Percentiles rank a stretch among this genome's conserved stretches.
phyloP scores from a whole-genome alignment of 1,284 basidiomycete species.

The Thecaphora frezii region DNA sequence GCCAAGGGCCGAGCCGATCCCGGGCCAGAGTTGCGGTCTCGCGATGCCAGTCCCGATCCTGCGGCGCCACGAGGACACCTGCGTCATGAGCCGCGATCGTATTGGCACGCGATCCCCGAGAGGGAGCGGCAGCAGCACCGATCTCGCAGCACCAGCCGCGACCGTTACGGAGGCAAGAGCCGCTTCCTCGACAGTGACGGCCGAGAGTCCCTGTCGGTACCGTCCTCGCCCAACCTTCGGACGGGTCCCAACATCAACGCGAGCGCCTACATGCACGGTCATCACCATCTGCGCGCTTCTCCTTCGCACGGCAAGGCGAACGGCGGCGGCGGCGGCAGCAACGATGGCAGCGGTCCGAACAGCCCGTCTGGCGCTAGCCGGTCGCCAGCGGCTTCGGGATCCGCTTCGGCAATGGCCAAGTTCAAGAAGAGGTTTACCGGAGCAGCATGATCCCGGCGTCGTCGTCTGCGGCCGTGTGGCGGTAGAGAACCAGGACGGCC shows the following conservation, averaged over 20 bases:
- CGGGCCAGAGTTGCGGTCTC: too few species aligned
- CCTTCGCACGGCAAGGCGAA: too few species aligned
- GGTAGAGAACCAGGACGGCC: too few species aligned
- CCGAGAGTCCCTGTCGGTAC: constrained; percentile 10
- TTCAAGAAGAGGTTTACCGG: constrained; percentile 3
- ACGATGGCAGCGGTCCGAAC: too few species aligned
- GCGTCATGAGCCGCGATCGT: too few species aligned
- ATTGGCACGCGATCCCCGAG: constrained; percentile 3
- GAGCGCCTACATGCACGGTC: constrained; percentile 19
- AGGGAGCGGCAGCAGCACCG: constrained; percentile 4
- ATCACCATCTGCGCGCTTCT: too few species aligned
- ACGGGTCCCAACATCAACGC: constrained; percentile 33
- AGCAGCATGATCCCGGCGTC: not conserved
- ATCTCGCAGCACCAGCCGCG: constrained; percentile 18
- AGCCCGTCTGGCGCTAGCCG: not conserved
- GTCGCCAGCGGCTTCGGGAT: not conserved
- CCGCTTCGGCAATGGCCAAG: not conserved
- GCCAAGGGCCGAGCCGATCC: too few species aligned
- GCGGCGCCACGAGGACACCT: too few species aligned
- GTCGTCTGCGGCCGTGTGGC: too few species aligned
- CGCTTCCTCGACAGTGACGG: constrained; percentile 11
- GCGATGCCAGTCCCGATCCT: too few species aligned
- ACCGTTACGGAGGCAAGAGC: constrained; percentile 10
- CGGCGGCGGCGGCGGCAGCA: too few species aligned
- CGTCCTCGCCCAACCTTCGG: constrained; percentile 13